Evolutionary conservation across 2,329 filamentous ascomycete genomes (phyloP), one percentile per base, ranked within the genome.

Genomic region (Penicillium corylophilum): DNA sequence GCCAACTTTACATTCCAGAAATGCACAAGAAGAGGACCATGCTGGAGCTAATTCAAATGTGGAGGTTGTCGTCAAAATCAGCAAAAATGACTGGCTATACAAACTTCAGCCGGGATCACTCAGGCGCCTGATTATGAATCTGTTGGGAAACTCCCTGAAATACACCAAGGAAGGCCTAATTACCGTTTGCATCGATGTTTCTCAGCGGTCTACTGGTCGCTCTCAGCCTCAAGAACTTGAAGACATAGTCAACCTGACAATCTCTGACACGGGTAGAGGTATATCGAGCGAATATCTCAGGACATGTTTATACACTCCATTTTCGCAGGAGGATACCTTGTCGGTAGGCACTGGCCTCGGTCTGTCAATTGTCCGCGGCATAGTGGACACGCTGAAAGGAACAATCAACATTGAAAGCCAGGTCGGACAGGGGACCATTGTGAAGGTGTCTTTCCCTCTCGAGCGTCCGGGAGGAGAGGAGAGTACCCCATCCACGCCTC

Each of bases 331-430:
- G 59, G 77, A 85, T 39, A 61, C 71, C 0, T 65, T 87, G 0
- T 72, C 77, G 0, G 76, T 79, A 0, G 85, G 85, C 0, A 80
- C 81, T 0, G 85, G 85, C 0, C 73, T 88, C 0, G 85, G 85
- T 0, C 69, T 88, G 22, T 82, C 79, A 42, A 79, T 87, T 6
- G 84, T 87, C 1, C 76, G 77, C 29, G 53, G 45, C 22, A 41
- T 56, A 18, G 44, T 56, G 35, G 48, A 29, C 35, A 39, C 48
- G 0, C 39, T 56, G 7, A 23, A 48, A 1, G 55, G 55, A 6
- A 48, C 46, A 18, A 58, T 58, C 16, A 46, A 33, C 4, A 36
- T 56, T 16, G 29, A 46, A 28, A 56, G 53, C 16, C 38, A 42
- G 28, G 31, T 42, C 15, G 47, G 54, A 4, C 28, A 54, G 47